These are phyloP conservation scores for Castanospermum australe DNA, from an alignment of 306 rosid species.

Conservation along the genomic window DNA sequence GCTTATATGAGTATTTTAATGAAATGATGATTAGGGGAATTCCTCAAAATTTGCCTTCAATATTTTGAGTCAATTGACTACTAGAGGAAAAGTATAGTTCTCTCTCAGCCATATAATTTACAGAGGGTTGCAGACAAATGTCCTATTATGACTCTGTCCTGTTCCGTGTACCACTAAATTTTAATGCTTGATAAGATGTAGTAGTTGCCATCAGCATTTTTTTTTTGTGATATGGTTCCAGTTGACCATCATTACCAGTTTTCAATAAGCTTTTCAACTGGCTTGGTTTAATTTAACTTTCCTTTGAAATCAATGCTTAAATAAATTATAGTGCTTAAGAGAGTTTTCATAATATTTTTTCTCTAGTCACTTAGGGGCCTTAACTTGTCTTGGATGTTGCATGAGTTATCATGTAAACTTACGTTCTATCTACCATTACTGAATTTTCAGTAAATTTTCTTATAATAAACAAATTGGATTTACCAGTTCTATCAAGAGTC, in stretches of 20 bases:
- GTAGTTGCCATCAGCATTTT: not conserved
- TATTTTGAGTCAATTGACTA: not conserved
- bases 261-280: not conserved
- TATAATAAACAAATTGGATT: not conserved
- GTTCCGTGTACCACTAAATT: not conserved
- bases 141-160: not conserved
- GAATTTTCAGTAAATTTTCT: not conserved
- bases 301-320: not conserved
- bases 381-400: constrained; percentile 7
- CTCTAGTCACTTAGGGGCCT: not conserved
- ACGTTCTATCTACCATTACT: not conserved
- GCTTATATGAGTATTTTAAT: not conserved
- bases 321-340: not conserved
- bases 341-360: not conserved
- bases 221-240: not conserved
- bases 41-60: not conserved
- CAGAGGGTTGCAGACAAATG: not conserved
- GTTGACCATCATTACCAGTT: not conserved
- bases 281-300: not conserved
- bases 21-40: not conserved
- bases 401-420: not conserved
- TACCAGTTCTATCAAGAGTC: not conserved
- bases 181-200: not conserved
- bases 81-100: not conserved
- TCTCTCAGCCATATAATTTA: not conserved